A percentile compares a stretch with the other conserved stretches of the same genome.
These are phyloP conservation scores for Fusarium albidum DNA, from an alignment of 2,329 filamentous ascomycete genomes.

Conservation along the genomic window DNA sequence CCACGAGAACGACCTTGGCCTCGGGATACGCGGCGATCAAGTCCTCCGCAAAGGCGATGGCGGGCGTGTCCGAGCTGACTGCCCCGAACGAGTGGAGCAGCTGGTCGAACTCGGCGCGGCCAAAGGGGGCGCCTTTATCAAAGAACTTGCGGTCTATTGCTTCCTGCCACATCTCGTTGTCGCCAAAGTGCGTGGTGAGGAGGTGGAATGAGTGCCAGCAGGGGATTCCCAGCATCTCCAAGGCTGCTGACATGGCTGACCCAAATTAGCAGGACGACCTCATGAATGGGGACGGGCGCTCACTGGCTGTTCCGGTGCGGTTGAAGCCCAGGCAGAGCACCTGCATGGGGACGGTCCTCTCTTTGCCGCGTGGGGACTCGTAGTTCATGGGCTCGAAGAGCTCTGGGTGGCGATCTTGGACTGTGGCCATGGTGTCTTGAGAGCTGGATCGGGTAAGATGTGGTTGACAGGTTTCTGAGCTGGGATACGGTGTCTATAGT, in stretches of 20 bases:
- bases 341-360: constrained; percentile 29
- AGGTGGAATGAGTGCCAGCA: constrained; percentile 31
- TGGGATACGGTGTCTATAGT: no score
- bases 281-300: not conserved
- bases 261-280: no score
- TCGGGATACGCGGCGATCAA: constrained; percentile 16
- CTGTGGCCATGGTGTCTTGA: constrained; percentile 18
- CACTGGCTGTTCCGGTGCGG: constrained; percentile 34
- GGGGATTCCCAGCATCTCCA: constrained; percentile 26
- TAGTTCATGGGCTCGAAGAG: constrained; percentile 28
- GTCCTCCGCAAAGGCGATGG: constrained; percentile 33
- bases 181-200: constrained; percentile 29
- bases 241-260: constrained; percentile 24
- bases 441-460: no score
- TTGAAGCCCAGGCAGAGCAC: constrained; percentile 32
- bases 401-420: constrained; percentile 30
- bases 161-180: constrained; percentile 36
- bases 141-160: constrained; percentile 33
- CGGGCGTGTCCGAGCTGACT: constrained; percentile 50
- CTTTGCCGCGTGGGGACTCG: constrained; percentile 27
- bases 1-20: constrained; percentile 12
- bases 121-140: constrained; percentile 17
- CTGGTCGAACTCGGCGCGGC: constrained; percentile 28
- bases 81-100: constrained; percentile 39
- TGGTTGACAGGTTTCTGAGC: no score